phyloP scores from a whole-genome alignment of 2,329 filamentous ascomycete species.

The Chaetoscypha palmicola region DNA sequence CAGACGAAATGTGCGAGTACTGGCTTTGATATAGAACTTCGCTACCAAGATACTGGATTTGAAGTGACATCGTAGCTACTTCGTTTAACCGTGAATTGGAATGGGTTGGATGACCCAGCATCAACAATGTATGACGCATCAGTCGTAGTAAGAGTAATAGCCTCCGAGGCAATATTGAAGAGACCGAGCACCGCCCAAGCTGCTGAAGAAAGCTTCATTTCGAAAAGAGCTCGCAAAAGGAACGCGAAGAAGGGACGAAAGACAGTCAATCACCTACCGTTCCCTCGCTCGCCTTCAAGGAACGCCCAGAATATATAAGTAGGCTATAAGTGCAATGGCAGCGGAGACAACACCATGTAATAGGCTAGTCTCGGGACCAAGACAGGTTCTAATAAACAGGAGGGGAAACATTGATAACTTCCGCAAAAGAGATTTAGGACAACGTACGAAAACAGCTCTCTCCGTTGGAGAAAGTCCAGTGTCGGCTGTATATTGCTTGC shows the following conservation, averaged over 20 bases:
- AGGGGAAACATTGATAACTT: not conserved
- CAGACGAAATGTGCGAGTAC: slow-evolving; percentile 51
- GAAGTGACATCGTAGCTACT: slow-evolving; percentile 57
- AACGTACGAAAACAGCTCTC: not conserved
- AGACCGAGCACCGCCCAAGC: slow-evolving; percentile 5
- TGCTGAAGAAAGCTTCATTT: slow-evolving; percentile 12
- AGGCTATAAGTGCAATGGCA: no score
- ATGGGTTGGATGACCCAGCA: slow-evolving; percentile 40
- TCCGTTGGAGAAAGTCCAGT: not conserved
- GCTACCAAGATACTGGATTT: slow-evolving; percentile 48
- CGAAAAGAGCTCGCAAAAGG: not conserved
- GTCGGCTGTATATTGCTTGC: not conserved
- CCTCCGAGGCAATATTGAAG: slow-evolving; percentile 29
- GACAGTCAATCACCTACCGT: not conserved
- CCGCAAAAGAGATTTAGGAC: not conserved
- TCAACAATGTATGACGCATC: slow-evolving; percentile 40
- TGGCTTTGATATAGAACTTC: slow-evolving; percentile 50
- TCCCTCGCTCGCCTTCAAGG: not conserved
- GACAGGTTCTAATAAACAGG: not conserved
- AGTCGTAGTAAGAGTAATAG: slow-evolving; percentile 38
- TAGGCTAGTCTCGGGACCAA: no score
- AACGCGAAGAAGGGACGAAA: no score
- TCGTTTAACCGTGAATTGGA: slow-evolving; percentile 45
- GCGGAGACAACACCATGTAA: no score
- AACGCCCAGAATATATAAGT: not conserved